Conservation (phyloP, 768 basidiomycete genomes). For the Cytidiella melzeri region DNA sequence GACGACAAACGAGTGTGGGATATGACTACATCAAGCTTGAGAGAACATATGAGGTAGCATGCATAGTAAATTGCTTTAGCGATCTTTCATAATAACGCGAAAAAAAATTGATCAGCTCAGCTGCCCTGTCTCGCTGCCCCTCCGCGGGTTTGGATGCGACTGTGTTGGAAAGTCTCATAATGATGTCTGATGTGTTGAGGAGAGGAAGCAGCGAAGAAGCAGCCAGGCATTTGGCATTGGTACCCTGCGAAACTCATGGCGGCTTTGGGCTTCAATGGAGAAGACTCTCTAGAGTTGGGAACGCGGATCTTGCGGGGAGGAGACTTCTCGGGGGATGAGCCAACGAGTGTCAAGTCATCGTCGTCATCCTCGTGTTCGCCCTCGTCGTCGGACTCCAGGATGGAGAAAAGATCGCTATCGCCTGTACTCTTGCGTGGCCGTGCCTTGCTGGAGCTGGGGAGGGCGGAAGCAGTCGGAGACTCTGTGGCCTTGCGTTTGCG, state of each 20-base stretch:
- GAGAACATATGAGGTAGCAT: constrained; percentile 36
- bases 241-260: neutral
- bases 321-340: neutral
- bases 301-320: neutral
- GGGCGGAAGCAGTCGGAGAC: neutral
- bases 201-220: constrained; percentile 4
- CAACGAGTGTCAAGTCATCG: neutral
- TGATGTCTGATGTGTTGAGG: constrained; percentile 9
- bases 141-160: constrained; percentile 15
- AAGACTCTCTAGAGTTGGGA: neutral
- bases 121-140: constrained; percentile 32
- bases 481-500: neutral
- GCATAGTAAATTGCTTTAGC: constrained; percentile 60
- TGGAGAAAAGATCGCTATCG: neutral
- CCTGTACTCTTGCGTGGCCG: neutral
- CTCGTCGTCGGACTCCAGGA: neutral
- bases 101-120: constrained; percentile 32
- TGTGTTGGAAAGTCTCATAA: constrained; percentile 7
- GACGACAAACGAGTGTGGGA: neutral
- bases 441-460: neutral
- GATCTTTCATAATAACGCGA: constrained; percentile 51
- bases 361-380: neutral
- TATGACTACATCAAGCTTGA: neutral
- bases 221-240: constrained; percentile 4
- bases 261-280: neutral